Conservation (phyloP, 2,329 filamentous ascomycete genomes). For the Xylariales sp. region DNA sequence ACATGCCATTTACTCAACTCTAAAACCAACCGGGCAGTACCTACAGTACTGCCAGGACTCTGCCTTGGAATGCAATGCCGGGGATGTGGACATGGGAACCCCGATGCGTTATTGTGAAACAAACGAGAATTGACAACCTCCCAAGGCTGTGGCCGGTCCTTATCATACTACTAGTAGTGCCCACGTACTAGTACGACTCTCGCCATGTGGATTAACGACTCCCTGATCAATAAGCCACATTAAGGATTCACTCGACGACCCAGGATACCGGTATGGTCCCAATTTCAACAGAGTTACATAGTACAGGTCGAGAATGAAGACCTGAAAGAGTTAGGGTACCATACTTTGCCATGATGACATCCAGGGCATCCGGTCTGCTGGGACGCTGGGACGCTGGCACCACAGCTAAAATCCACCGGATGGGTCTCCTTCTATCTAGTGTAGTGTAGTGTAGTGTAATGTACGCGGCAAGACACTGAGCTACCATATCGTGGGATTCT, state of each 20-base stretch:
- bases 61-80: conserved; percentile 2
- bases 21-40: neutral
- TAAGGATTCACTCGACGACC: neutral
- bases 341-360: conserved; percentile 11
- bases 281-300: conserved; percentile 2
- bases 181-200: neutral
- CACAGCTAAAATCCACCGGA: neutral
- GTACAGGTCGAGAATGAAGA: conserved; percentile 9
- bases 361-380: conserved; percentile 24
- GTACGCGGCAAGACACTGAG: too few relatives aligned
- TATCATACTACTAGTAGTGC: too few relatives aligned
- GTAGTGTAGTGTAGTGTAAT: too few relatives aligned
- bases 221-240: conserved; percentile 5
- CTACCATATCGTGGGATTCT: neutral
- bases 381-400: conserved; percentile 3
- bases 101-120: conserved; percentile 13
- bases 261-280: neutral
- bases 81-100: conserved; percentile 5
- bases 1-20: neutral
- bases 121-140: neutral
- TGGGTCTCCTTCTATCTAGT: neutral
- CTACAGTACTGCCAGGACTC: neutral
- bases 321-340: conserved; percentile 18
- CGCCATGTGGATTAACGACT: neutral
- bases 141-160: neutral